Evolutionary conservation across 352 stramenopile species (phyloP), one percentile per base, ranked within the genome.

Genomic region (Globisporangium echinulatum): DNA sequence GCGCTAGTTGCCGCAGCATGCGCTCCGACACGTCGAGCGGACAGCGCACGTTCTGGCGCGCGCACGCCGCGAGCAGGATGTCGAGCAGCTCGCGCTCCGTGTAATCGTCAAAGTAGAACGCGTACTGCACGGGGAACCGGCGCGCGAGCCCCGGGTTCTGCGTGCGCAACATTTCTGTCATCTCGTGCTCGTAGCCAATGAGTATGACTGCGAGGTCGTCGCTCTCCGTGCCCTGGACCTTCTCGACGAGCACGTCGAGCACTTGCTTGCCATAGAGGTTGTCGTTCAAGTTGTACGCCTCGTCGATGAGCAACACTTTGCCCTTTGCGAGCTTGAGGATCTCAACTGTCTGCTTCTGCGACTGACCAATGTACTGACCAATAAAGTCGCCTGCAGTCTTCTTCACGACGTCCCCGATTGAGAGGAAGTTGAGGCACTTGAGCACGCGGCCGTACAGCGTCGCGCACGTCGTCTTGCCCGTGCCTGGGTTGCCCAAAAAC

Each of bases 391-490:
- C 72, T 67, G 90, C 77, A 17, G 85, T 93, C 13, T 73, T 85
- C 59, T 96, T 89, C 9, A 98, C 77, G 19, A 99, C 92, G 48
- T 97, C 96, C 10, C 93, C 88, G 7, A 89, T 93, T n/a, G 83
- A 77, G 54, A 98, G 68, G 1, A 98, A 74, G 13, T 87, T 92
- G 67, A 99, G 87, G 15, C 89, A 75, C 63, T 98, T 88, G 52
- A 98, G 89, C 54, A 98, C 94, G 59, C 97, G 87, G 1, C 88
- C 95, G 68, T 98, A 90, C 6, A 89, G 74, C n/a, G 90, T 77
- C 10, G 94, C 94, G 1, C 98, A 90, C 1, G 81, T 94, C 1
- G 85, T 97, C 67, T 97, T 97, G 14, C 89, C 87, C 0, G 86
- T 97, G 0, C 90, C 90, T 7, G 90, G 87, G 3, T 77, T 86